Conservation (phyloP, 345 rosid species). For the Raphanus raphanistrum region DNA sequence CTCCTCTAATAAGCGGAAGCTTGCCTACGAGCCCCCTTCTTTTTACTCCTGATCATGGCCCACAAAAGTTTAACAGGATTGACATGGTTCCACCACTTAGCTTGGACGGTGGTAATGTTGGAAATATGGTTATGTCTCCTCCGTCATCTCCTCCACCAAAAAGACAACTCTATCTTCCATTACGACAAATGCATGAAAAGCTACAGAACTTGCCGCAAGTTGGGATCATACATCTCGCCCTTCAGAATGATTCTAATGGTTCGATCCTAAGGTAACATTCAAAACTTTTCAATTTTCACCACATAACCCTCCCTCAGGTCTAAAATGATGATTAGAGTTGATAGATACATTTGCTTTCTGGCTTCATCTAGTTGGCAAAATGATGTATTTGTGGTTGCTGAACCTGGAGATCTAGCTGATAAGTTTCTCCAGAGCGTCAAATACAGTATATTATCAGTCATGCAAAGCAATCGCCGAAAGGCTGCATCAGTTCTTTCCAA, state of each 20-base stretch:
- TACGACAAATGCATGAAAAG: slow-evolving; percentile 81
- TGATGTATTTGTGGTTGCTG: slow-evolving; percentile 97
- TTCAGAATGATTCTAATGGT: slow-evolving; percentile 82
- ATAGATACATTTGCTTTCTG: background rate
- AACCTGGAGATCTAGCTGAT: slow-evolving; percentile 93
- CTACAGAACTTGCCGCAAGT: slow-evolving; percentile 89
- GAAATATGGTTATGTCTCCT: slow-evolving; percentile 61
- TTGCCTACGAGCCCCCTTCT: slow-evolving; percentile 88
- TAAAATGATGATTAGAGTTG: slow-evolving; percentile 1
- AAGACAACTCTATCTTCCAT: slow-evolving; percentile 70
- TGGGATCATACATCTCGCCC: slow-evolving; percentile 86
- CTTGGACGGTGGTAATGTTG: slow-evolving; percentile 75
- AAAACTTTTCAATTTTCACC: slow-evolving; percentile 19
- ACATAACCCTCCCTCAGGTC: background rate
- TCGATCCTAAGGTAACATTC: slow-evolving; percentile 70
- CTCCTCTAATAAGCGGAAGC: slow-evolving; percentile 90
- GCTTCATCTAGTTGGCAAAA: slow-evolving; percentile 67
- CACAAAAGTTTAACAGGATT: slow-evolving; percentile 68
- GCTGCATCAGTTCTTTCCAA: slow-evolving; percentile 58
- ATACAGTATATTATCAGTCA: slow-evolving; percentile 66
- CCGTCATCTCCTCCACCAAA: slow-evolving; percentile 73
- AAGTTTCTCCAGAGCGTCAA: slow-evolving; percentile 85
- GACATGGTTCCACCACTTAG: slow-evolving; percentile 93
- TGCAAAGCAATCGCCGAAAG: slow-evolving; percentile 53
- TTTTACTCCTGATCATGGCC: slow-evolving; percentile 79